phyloP scores from a whole-genome alignment of 176 grass and related monocot species.

The Leersia perrieri region DNA sequence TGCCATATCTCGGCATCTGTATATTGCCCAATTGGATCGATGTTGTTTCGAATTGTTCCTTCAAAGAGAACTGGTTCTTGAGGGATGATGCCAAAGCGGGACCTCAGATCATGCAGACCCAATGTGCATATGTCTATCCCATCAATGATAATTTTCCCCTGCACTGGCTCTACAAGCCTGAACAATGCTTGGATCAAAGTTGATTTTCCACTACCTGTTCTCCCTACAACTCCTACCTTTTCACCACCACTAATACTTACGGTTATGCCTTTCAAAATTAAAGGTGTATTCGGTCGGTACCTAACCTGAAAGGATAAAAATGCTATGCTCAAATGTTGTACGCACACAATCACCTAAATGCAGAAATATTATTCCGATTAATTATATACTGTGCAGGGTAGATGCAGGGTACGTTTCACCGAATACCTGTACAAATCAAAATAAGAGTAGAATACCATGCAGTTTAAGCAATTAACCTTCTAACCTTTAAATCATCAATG shows the following conservation, averaged over 20 bases:
- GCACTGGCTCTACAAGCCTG: conserved; percentile 77
- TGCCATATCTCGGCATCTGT: conserved; percentile 96
- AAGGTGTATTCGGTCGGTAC: conserved; percentile 80
- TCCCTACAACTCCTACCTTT: conserved; percentile 88
- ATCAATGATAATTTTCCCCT: conserved; percentile 80
- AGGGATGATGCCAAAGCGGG: conserved; percentile 84
- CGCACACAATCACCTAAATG: neutral
- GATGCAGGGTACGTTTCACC: neutral
- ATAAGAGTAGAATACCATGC: neutral
- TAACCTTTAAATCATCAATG: conserved; percentile 71
- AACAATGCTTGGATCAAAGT: conserved; percentile 89
- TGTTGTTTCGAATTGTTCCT: conserved; percentile 86
- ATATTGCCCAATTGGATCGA: conserved; percentile 78
- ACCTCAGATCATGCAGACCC: conserved; percentile 92
- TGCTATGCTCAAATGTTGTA: neutral
- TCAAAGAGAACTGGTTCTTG: conserved; percentile 96
- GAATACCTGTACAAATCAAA: neutral
- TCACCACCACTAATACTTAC: conserved; percentile 71
- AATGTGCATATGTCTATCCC: conserved; percentile 74
- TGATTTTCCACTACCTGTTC: conserved; percentile 95
- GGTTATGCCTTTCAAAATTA: conserved; percentile 81
- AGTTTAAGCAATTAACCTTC: neutral
- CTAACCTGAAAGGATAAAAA: conserved; percentile 56
- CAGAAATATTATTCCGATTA: neutral
- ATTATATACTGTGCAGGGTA: neutral